A percentile compares a stretch with the other conserved stretches of the same genome.
phyloP scores from a whole-genome alignment of 495 filamentous ascomycete species.

The Penicillium paxilli region DNA sequence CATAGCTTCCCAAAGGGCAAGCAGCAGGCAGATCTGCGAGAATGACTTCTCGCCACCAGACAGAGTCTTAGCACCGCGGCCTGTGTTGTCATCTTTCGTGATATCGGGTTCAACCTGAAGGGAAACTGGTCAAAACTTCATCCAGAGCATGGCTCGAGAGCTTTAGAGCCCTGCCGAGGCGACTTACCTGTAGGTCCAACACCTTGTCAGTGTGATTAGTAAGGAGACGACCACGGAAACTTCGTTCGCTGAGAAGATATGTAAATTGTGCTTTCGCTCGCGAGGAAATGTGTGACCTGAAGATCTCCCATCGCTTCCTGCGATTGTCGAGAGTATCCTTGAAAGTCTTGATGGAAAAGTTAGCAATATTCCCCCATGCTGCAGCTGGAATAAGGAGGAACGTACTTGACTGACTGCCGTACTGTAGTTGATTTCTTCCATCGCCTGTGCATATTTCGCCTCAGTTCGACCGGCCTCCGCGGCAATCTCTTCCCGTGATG shows the following conservation, averaged over 20 bases:
- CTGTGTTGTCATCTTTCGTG: conserved; percentile 61
- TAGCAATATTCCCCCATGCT: too few relatives aligned
- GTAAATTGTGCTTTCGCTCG: conserved; percentile 83
- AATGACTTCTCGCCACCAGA: conserved; percentile 98
- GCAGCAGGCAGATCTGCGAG: conserved; percentile 88
- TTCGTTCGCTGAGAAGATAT: conserved; percentile 82
- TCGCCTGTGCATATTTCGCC: conserved; percentile 42
- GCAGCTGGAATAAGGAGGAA: neutral
- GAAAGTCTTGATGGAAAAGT: too few relatives aligned
- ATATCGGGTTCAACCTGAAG: conserved; percentile 73
- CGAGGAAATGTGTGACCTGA: conserved; percentile 78
- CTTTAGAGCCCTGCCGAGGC: neutral
- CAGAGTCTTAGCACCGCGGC: conserved; percentile 83
- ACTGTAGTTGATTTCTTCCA: conserved; percentile 48
- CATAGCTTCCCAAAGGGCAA: conserved; percentile 98
- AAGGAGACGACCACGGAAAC: conserved; percentile 78
- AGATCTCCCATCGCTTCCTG: conserved; percentile 72
- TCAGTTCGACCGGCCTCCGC: conserved; percentile 46
- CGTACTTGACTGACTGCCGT: conserved; percentile 55
- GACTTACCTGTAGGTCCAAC: conserved; percentile 70
- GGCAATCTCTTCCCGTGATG: conserved; percentile 64
- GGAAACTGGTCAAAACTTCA: neutral
- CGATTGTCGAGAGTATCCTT: conserved; percentile 68
- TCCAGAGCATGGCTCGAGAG: neutral
- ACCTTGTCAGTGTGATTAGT: conserved; percentile 72